A percentile compares a stretch with the other conserved stretches of the same genome.
Evolutionary conservation across 495 filamentous ascomycete species (phyloP).

Genomic region (Rhypophila decipiens): DNA sequence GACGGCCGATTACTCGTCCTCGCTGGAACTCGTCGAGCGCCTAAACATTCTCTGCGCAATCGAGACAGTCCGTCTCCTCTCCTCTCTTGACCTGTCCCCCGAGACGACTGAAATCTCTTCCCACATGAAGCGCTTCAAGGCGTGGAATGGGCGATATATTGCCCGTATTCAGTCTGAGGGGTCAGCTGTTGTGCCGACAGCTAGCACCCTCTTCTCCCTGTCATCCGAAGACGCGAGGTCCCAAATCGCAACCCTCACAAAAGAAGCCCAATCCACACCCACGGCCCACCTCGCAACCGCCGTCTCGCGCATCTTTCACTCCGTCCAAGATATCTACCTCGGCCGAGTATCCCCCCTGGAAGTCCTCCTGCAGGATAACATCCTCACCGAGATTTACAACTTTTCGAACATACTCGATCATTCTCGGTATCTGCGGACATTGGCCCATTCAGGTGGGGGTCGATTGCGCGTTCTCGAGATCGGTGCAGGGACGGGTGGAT

Average conservation of each 20-base stretch:
- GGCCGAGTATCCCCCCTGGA: constrained; percentile 25
- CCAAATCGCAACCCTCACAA: too few relatives aligned
- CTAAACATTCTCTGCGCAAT: constrained; percentile 28
- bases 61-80: too few relatives aligned
- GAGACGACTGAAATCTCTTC: constrained; percentile 12
- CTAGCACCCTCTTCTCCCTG: constrained; percentile 9
- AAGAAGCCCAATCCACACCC: too few relatives aligned
- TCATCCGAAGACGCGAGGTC: constrained; percentile 5
- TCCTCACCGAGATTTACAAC: constrained; percentile 28
- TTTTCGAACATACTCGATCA: constrained; percentile 18
- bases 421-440: constrained; percentile 16
- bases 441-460: constrained; percentile 20
- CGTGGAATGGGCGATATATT: constrained; percentile 11
- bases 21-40: constrained; percentile 15
- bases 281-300: too few relatives aligned
- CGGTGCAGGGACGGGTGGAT: constrained; percentile 47
- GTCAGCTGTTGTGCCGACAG: constrained; percentile 1
- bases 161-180: constrained; percentile 12
- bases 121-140: constrained; percentile 19
- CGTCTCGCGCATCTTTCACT: constrained; percentile 21
- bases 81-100: too few relatives aligned
- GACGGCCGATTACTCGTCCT: constrained; percentile 5
- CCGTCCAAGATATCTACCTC: constrained; percentile 19
- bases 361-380: constrained; percentile 25
- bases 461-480: constrained; percentile 45